phyloP scores from a whole-genome alignment of 768 basidiomycete genomes.

The Termitomyces sp. region DNA sequence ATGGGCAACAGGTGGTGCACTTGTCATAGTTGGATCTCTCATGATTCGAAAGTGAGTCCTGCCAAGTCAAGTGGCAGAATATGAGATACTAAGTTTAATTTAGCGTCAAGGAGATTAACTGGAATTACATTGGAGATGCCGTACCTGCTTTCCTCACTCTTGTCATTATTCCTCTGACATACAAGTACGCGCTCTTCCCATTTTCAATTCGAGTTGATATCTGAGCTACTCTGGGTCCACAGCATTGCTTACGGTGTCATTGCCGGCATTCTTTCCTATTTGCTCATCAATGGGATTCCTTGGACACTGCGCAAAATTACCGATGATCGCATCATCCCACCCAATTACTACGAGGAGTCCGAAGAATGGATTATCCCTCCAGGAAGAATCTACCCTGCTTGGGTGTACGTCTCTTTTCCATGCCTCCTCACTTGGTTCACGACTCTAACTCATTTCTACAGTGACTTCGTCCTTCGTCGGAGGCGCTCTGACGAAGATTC shows the following conservation, averaged over 20 bases:
- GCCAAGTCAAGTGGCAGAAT: not conserved
- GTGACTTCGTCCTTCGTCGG: not conserved
- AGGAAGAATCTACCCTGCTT: conserved; percentile 59
- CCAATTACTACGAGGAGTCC: conserved; percentile 54
- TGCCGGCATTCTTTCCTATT: conserved; percentile 65
- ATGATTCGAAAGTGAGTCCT: conserved; percentile 77
- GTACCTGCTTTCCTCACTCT: conserved; percentile 83
- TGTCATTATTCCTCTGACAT: conserved; percentile 71
- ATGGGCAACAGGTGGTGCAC: conserved; percentile 84
- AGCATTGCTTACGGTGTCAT: conserved; percentile 91
- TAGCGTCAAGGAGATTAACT: conserved; percentile 80
- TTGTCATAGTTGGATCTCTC: conserved; percentile 81
- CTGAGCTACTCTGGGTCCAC: not conserved
- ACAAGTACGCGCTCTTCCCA: conserved; percentile 46
- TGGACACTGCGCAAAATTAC: conserved; percentile 48
- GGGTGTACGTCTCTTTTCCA: conserved; percentile 47
- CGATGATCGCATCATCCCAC: conserved; percentile 56
- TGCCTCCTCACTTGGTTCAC: no score
- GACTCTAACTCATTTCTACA: not conserved
- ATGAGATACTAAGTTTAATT: not conserved
- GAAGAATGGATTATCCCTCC: conserved; percentile 72
- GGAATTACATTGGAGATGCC: conserved; percentile 84
- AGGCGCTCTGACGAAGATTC: not conserved
- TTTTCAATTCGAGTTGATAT: not conserved
- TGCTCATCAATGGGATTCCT: conserved; percentile 68